Evolutionary conservation across 2,329 filamentous ascomycete genomes (phyloP), one percentile per base, ranked within the genome.

Genomic region (Fonsecaea monophora): DNA sequence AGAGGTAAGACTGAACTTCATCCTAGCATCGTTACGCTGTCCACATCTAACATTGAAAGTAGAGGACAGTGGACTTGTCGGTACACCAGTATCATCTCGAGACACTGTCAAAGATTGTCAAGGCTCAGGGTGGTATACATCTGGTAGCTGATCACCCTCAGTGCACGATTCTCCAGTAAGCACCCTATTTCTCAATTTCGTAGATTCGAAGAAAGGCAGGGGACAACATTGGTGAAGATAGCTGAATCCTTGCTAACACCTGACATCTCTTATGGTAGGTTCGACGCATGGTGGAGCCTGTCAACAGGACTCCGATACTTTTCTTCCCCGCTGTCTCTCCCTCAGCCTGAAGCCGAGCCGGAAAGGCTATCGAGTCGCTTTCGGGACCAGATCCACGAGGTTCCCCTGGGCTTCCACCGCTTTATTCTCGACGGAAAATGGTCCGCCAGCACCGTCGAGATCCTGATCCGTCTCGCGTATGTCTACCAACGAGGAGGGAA

Each of bases 261-360:
- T 13, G 48, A 35, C 21, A 4, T 40, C 32, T 54, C 30, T 54
- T 54, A 4, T 30, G 10, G 15, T 48, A 62, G 59, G 48, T 62
- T 62, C 59, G 59, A 62, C 48, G 30, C 59, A 18, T 62, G 59
- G 59, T 62, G 59, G 59, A 62, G 59, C 48, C 30, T 62, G 45
- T 62, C 59, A 1, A 62, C 59, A 38, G 59, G 59, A 10, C 48
- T 54, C 6, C 59, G 59, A 35, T 62, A 53, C 30, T 62, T 62
- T 54, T 62, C 59, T 6, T 53, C 59, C 2, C 59, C 30, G 9
- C 59, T n/a, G 15, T 53, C 21, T 54, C 59, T 62, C 3, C 30
- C 59, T 2, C 59, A 62, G 25, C 59, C 59, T 34, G 59, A 50
- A 15, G 42, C n/a, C 18, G 45, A 50, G 2, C 45, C 45, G 18